Conservation (phyloP, 2,329 filamentous ascomycete species). For the Microsporum canis region DNA sequence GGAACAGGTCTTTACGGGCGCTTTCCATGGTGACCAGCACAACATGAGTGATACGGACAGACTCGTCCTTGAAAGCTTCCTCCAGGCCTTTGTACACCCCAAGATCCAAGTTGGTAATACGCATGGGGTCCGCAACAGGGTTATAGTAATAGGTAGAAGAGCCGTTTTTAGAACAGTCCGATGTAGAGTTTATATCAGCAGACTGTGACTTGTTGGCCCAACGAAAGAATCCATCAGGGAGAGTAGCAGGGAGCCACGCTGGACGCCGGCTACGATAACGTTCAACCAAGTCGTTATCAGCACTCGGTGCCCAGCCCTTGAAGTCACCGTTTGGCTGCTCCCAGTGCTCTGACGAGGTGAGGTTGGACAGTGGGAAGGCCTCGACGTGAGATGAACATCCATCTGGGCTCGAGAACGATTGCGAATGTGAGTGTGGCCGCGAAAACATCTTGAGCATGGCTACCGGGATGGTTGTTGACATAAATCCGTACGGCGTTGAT, state of each 20-base stretch:
- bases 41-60: conserved; percentile 23
- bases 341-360: conserved; percentile 21
- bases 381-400: conserved; percentile 11
- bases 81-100: conserved; percentile 19
- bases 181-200: background rate
- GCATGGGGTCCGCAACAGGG: conserved; percentile 22
- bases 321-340: conserved; percentile 19
- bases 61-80: conserved; percentile 17
- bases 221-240: conserved; percentile 21
- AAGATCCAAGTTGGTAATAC: conserved; percentile 24
- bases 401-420: background rate
- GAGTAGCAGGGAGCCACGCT: conserved; percentile 17
- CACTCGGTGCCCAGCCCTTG: conserved; percentile 23
- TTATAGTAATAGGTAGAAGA: conserved; percentile 17
- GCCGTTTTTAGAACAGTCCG: background rate
- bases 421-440: background rate
- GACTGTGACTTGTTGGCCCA: conserved; percentile 13
- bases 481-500: conserved; percentile 22
- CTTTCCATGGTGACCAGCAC: conserved; percentile 25
- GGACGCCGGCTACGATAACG: conserved; percentile 11
- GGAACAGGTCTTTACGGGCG: conserved; percentile 24
- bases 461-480: conserved; percentile 23
- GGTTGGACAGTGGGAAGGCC: conserved; percentile 19
- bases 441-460: conserved; percentile 18
- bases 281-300: conserved; percentile 9